Evolutionary conservation across 2,329 filamentous ascomycete species (phyloP).

Genomic region (Scorias spongiosa): DNA sequence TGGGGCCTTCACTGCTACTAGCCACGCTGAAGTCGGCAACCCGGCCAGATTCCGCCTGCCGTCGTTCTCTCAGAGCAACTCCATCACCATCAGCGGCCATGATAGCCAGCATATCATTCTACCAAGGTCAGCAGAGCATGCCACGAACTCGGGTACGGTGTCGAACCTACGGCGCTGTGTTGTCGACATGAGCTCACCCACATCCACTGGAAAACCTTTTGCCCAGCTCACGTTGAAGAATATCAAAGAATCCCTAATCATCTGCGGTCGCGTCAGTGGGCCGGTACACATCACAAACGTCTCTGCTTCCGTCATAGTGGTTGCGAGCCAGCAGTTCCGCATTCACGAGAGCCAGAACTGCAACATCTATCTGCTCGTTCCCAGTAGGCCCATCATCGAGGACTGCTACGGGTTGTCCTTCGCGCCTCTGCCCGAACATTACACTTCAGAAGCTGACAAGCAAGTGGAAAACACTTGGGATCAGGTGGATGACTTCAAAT

Average conservation of each 20-base stretch:
- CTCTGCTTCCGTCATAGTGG: slow-evolving; percentile 56
- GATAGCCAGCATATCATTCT: slow-evolving; percentile 59
- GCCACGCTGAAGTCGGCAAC: slow-evolving; percentile 30
- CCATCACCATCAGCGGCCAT: slow-evolving; percentile 49
- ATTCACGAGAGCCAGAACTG: slow-evolving; percentile 79
- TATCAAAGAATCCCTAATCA: slow-evolving; percentile 53
- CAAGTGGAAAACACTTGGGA: slow-evolving; percentile 56
- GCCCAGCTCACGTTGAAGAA: slow-evolving; percentile 55
- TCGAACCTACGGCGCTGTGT: slow-evolving; percentile 56
- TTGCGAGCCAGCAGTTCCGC: slow-evolving; percentile 72
- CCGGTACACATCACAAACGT: slow-evolving; percentile 71
- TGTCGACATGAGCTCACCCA: slow-evolving; percentile 63
- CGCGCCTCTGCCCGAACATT: slow-evolving; percentile 53
- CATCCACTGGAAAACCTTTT: slow-evolving; percentile 45
- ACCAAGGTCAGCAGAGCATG: slow-evolving; percentile 52
- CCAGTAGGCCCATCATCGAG: slow-evolving; percentile 87
- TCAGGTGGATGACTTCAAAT: slow-evolving; percentile 93
- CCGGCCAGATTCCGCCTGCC: slow-evolving; percentile 24
- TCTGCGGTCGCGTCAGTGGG: slow-evolving; percentile 65
- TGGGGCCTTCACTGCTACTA: slow-evolving; percentile 34
- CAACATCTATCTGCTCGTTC: slow-evolving; percentile 62
- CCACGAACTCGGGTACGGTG: slow-evolving; percentile 58
- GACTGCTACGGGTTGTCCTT: slow-evolving; percentile 69
- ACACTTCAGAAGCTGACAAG: slow-evolving; percentile 23
- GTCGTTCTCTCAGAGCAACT: slow-evolving; percentile 43